Conservation (phyloP, 2,329 filamentous ascomycete genomes). For the Cadophora gregata region DNA sequence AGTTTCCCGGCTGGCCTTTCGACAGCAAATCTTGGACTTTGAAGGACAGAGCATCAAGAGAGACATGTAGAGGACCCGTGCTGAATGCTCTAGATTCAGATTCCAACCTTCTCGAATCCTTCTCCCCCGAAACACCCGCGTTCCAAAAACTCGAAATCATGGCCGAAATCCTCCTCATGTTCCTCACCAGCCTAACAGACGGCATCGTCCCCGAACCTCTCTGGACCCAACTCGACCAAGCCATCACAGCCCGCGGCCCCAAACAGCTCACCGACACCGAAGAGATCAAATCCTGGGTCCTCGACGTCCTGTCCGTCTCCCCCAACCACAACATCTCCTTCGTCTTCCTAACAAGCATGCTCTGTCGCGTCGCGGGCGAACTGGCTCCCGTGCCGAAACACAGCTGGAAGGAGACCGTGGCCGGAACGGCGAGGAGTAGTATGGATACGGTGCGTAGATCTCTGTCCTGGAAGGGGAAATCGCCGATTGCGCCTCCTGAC, state of each 20-base stretch:
- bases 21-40: slow-evolving; percentile 43
- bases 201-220: slow-evolving; percentile 75
- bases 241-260: slow-evolving; percentile 52
- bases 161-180: slow-evolving; percentile 73
- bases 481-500: slow-evolving; percentile 47
- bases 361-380: slow-evolving; percentile 65
- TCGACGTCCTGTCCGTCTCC: slow-evolving; percentile 74
- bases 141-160: slow-evolving; percentile 77
- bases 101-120: slow-evolving; percentile 61
- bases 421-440: slow-evolving; percentile 32
- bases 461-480: slow-evolving; percentile 40
- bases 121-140: slow-evolving; percentile 67
- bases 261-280: slow-evolving; percentile 54
- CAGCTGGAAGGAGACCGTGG: slow-evolving; percentile 27
- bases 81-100: slow-evolving; percentile 78
- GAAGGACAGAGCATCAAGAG: slow-evolving; percentile 47
- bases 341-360: slow-evolving; percentile 82
- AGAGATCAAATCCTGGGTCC: slow-evolving; percentile 64
- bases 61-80: slow-evolving; percentile 45
- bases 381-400: slow-evolving; percentile 50
- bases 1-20: slow-evolving; percentile 65
- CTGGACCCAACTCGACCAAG: slow-evolving; percentile 72
- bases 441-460: slow-evolving; percentile 38
- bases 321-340: slow-evolving; percentile 89
- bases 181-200: slow-evolving; percentile 77